These are phyloP conservation scores for Malus domestica DNA, from an alignment of 306 rosid species.

Conservation along the genomic window DNA sequence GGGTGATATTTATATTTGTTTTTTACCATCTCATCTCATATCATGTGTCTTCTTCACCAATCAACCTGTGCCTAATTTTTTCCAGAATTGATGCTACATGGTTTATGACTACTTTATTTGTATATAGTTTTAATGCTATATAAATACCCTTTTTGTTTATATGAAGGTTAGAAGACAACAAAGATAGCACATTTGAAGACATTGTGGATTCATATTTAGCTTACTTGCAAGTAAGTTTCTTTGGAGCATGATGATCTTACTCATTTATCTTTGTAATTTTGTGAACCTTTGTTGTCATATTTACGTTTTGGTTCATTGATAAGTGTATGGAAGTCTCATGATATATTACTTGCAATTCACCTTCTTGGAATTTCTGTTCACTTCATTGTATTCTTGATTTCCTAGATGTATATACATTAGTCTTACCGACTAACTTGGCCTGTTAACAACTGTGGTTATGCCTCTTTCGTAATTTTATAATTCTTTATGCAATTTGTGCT, in stretches of 20 bases:
- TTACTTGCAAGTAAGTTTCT: constrained; percentile 79
- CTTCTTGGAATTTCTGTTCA: neutral
- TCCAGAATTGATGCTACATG: neutral
- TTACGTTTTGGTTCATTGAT: neutral
- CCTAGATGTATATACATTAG: neutral
- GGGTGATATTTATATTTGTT: constrained; percentile 16
- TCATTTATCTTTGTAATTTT: neutral
- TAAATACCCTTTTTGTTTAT: constrained; percentile 19
- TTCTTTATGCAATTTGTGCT: constrained; percentile 11
- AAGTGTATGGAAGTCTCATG: neutral
- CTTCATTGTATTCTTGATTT: neutral
- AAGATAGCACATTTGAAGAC: constrained; percentile 64
- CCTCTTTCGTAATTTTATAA: neutral
- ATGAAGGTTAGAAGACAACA: constrained; percentile 45
- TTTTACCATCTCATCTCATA: neutral
- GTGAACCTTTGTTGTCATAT: constrained; percentile 2
- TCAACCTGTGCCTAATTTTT: neutral
- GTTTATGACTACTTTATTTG: neutral
- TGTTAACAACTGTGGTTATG: neutral
- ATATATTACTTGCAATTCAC: neutral
- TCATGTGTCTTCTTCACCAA: neutral
- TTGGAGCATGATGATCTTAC: neutral
- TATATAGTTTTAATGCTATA: neutral
- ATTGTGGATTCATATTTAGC: constrained; percentile 85
- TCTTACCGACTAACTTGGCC: neutral